Percentiles rank a stretch among this genome's conserved stretches.
These are phyloP conservation scores for Chlamydomonas sp. DNA, from an alignment of 139 green algal species.

Conservation along the genomic window DNA sequence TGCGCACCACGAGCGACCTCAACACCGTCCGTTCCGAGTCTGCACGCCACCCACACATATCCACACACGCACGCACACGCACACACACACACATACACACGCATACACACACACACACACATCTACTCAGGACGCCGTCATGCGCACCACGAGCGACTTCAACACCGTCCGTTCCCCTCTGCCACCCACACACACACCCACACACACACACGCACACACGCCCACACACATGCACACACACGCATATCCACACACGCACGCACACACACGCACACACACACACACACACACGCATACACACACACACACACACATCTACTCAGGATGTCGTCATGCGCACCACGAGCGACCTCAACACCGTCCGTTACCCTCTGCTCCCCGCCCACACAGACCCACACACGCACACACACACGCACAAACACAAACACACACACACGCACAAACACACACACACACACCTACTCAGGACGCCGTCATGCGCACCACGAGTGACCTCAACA, in stretches of 20 bases:
- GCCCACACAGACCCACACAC: no score
- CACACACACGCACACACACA: not conserved
- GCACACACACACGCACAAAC: no score
- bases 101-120: not conserved
- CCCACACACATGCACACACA: no score
- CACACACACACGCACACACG: no score
- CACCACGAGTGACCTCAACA: not conserved
- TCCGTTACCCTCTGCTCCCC: no score
- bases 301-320: not conserved
- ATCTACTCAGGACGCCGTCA: not conserved
- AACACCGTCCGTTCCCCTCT: no score
- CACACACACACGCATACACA: not conserved
- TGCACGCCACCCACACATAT: no score
- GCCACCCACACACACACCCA: no score
- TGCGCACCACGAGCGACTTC: no score
- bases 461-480: not conserved
- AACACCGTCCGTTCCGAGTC: no score
- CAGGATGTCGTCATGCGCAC: not conserved
- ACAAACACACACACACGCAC: not conserved
- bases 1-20: not conserved
- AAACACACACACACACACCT: not conserved
- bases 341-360: not conserved
- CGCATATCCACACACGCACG: no score
- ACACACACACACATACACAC: not conserved
- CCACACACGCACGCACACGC: not conserved